Evolutionary conservation across 176 grass and related monocot species (phyloP).

Genomic region (Aechmea fasciata): DNA sequence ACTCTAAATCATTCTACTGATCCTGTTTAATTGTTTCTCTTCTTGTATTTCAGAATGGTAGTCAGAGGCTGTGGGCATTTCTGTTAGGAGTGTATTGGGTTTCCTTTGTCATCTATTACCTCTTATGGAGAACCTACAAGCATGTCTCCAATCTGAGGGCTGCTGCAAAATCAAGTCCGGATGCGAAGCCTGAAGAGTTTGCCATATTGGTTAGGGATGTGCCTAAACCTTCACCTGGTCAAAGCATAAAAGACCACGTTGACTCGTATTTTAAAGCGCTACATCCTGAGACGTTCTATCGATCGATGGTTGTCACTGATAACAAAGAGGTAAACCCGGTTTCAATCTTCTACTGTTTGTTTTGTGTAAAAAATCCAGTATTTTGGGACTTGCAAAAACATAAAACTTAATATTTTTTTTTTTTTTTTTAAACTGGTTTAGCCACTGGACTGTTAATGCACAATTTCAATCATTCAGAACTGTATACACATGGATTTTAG

Average conservation of each 20-base stretch:
- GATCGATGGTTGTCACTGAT: conserved; percentile 69
- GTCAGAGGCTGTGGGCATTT: conserved; percentile 76
- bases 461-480: too few relatives aligned
- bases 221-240: conserved; percentile 29
- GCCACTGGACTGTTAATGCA: too few relatives aligned
- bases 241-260: conserved; percentile 69
- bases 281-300: conserved; percentile 78
- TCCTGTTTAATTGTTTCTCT: background rate
- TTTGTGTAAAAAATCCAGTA: background rate
- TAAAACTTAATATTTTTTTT: too few relatives aligned
- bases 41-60: conserved; percentile 16
- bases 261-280: conserved; percentile 73
- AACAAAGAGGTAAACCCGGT: conserved; percentile 37
- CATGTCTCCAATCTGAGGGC: conserved; percentile 73
- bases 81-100: conserved; percentile 63
- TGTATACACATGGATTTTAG: too few relatives aligned
- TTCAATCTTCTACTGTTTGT: background rate
- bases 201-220: conserved; percentile 66
- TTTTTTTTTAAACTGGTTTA: too few relatives aligned
- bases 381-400: background rate
- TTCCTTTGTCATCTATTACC: conserved; percentile 69
- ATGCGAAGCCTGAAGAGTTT: conserved; percentile 73
- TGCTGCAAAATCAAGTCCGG: conserved; percentile 40
- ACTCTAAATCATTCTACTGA: background rate
- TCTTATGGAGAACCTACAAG: conserved; percentile 89